Percentiles rank a stretch among this genome's conserved stretches.
phyloP scores from a whole-genome alignment of 164 flowering plant species.

The Akebia trifoliata region DNA sequence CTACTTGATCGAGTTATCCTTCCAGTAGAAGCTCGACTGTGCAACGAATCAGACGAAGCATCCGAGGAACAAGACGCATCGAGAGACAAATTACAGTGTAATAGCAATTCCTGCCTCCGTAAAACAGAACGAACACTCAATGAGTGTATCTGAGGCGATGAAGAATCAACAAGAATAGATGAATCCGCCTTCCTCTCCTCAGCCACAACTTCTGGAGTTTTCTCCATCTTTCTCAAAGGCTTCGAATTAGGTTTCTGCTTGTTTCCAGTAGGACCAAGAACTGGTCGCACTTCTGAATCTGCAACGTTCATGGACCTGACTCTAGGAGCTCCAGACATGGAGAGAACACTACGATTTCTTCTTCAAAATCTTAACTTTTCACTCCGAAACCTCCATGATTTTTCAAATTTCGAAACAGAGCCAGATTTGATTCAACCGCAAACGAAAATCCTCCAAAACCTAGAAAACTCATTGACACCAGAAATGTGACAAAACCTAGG shows the following conservation, averaged over 20 bases:
- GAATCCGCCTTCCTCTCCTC: constrained; percentile 30
- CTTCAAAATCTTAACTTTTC: no score
- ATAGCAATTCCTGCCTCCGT: constrained; percentile 33
- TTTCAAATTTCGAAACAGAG: no score
- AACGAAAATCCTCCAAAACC: background rate
- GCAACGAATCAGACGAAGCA: constrained; percentile 60
- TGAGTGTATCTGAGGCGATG: constrained; percentile 22
- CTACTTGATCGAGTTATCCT: constrained; percentile 27
- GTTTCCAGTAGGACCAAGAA: constrained; percentile 8
- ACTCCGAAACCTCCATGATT: no score
- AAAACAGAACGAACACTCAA: constrained; percentile 25
- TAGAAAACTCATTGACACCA: background rate
- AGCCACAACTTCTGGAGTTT: background rate
- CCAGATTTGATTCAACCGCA: background rate
- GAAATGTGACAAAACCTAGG: background rate
- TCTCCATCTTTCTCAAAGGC: background rate
- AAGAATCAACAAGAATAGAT: constrained; percentile 18
- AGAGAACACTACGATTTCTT: no score
- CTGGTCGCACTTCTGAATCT: constrained; percentile 2
- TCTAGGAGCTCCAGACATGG: constrained; percentile 4
- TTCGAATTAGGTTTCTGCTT: background rate
- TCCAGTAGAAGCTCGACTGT: constrained; percentile 54
- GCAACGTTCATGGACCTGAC: background rate
- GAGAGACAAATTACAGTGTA: constrained; percentile 42
- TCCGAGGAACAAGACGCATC: constrained; percentile 65